These are phyloP conservation scores for Ophiocordyceps camponoti-leonardi DNA, from an alignment of 2,329 filamentous ascomycete genomes.

Conservation along the genomic window DNA sequence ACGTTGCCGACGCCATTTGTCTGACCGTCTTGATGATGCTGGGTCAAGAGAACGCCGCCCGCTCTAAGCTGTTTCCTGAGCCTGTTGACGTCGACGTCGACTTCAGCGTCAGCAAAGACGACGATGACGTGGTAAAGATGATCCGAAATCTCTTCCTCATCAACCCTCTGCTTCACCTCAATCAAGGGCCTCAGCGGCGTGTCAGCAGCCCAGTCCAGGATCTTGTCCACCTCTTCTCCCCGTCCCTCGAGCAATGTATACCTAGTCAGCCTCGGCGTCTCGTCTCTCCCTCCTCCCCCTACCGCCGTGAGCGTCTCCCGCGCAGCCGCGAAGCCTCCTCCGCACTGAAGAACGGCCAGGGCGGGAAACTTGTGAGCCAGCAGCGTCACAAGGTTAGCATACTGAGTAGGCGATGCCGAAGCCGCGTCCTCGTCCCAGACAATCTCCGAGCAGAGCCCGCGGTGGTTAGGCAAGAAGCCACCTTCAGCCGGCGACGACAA, in stretches of 20 bases:
- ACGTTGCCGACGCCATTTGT: neutral
- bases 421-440: constrained; percentile 25
- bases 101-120: constrained; percentile 3
- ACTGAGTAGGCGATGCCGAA: constrained; percentile 6
- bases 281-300: constrained; percentile 2
- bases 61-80: constrained; percentile 10
- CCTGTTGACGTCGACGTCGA: constrained; percentile 4
- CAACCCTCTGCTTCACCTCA: constrained; percentile 8
- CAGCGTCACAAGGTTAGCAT: constrained; percentile 12
- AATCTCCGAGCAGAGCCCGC: constrained; percentile 29
- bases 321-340: constrained; percentile 8
- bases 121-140: constrained; percentile 17
- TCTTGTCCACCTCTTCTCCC: constrained; percentile 1
- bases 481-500: constrained; percentile 12
- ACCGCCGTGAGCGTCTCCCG: constrained; percentile 11
- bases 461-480: constrained; percentile 29
- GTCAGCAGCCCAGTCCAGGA: constrained; percentile 3
- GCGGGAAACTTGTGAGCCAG: constrained; percentile 22
- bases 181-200: constrained; percentile 9
- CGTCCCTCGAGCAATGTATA: constrained; percentile 12
- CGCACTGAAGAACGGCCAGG: constrained; percentile 21
- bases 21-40: neutral
- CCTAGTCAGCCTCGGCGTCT: constrained; percentile 16
- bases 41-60: constrained; percentile 12
- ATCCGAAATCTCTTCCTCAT: constrained; percentile 7